A percentile compares a stretch with the other conserved stretches of the same genome.
Evolutionary conservation across 768 basidiomycete genomes (phyloP).

Genomic region (Suillus clintonianus): DNA sequence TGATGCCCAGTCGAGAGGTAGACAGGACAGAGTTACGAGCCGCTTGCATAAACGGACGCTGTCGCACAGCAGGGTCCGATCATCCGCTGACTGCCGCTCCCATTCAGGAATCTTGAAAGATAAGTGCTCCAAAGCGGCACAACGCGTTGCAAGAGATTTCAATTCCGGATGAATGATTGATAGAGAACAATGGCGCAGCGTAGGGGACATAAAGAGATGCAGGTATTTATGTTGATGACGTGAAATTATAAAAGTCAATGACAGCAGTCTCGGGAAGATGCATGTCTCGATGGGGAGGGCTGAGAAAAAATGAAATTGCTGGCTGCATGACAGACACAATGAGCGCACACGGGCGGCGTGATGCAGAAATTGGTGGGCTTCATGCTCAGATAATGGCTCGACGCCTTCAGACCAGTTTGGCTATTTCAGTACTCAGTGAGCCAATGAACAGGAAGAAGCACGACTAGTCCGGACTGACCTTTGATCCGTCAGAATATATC

Average conservation of each 20-base stretch:
- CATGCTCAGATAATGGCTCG: neutral
- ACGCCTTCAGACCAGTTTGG: neutral
- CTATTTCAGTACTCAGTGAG: neutral
- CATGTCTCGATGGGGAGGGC: neutral
- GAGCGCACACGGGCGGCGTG: neutral
- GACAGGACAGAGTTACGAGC: neutral
- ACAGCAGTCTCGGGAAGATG: neutral
- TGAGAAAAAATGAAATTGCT: neutral
- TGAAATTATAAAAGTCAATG: neutral
- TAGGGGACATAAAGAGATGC: neutral
- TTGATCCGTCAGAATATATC: neutral
- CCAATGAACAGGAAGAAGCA: neutral
- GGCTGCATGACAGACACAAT: neutral
- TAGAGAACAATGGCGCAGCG: neutral
- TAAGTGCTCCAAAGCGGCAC: neutral
- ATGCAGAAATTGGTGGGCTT: neutral
- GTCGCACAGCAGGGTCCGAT: neutral
- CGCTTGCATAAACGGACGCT: neutral
- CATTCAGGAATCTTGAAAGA: neutral
- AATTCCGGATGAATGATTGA: neutral
- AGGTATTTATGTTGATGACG: neutral
- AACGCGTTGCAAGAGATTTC: neutral
- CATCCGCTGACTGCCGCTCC: neutral
- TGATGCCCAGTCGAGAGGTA: neutral
- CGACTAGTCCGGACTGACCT: neutral